Evolutionary conservation across 169 alveolate genomes (phyloP), one percentile per base, ranked within the genome.

Genomic region (Plasmodium berghei): DNA sequence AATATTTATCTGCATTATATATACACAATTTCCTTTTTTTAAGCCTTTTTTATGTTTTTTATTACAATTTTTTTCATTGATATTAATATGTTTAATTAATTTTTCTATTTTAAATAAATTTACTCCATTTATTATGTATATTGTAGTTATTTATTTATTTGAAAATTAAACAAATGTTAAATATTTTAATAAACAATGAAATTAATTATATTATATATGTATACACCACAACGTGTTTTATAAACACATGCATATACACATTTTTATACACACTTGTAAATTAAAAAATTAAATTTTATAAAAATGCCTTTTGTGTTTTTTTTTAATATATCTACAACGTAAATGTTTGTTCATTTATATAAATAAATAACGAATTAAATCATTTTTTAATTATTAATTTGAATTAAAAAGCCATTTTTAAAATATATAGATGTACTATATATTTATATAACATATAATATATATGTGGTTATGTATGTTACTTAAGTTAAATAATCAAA

Each of bases 201-300:
- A 58, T 58, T 58, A 58, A 20, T 58, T 14, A 14, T 52, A 12
- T 52, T 58, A 34, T 63, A 63, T 34, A 63, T 63, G 54, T 63
- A 34, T 63, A 61, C 28, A 20, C 28, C 28, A 58, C 26, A 63
- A 34, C n/a, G 12, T 9, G 66, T 24, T 58, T 58, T 58, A 20
- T 58, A 26, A 26, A 10, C 14, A 63, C 72, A 24, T 63, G 72
- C 54, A 63, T 63, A 63, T 22, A 63, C 49, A 63, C 66, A 58
- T n/a, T 52, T 59, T 59, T 46, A 22, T 69, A 72, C 63, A 45
- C 63, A 72, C 85, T 40, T 73, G 49, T 56, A 58, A 48, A 73
- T 64, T 62, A 40, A 14, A 34, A 42, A 67, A 40, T 26, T 14
- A 0, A 14, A 63, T 55, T 61, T 45, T 59, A 45, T 42, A 24